phyloP scores from a whole-genome alignment of 2,329 filamentous ascomycete genomes.

The Herpomyces periplanetae region DNA sequence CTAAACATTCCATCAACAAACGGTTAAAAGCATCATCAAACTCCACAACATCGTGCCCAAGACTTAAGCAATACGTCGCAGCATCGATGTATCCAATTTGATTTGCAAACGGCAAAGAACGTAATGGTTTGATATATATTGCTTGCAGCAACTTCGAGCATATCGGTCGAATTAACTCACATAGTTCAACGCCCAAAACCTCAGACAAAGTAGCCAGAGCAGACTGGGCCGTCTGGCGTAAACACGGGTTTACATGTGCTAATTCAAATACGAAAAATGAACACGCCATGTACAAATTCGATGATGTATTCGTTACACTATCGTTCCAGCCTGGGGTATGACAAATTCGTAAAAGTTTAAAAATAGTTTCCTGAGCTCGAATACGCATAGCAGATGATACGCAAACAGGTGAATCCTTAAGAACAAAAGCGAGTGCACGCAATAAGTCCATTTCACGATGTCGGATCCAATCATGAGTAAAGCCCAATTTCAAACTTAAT shows the following conservation, averaged over 20 bases:
- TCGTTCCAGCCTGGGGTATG: constrained; percentile 42
- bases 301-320: constrained; percentile 25
- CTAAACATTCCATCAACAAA: constrained; percentile 64
- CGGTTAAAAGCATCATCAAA: constrained; percentile 76
- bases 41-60: constrained; percentile 54
- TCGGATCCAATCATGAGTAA: constrained; percentile 47
- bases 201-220: constrained; percentile 45
- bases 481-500: constrained; percentile 39
- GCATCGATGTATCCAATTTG: constrained; percentile 97
- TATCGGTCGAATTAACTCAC: constrained; percentile 56
- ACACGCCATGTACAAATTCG: constrained; percentile 32
- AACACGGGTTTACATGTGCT: constrained; percentile 77
- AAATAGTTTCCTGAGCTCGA: constrained; percentile 43
- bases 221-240: constrained; percentile 47
- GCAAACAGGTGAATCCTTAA: constrained; percentile 90
- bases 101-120: constrained; percentile 62
- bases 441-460: constrained; percentile 56
- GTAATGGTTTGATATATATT: constrained; percentile 74
- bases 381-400: constrained; percentile 56
- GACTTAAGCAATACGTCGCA: constrained; percentile 63
- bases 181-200: constrained; percentile 33
- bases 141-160: constrained; percentile 60
- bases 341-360: constrained; percentile 35
- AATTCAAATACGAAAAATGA: constrained; percentile 55
- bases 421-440: constrained; percentile 67